Conservation (phyloP, 1,139 yeast species). For the Magnusiomyces magnusii region DNA sequence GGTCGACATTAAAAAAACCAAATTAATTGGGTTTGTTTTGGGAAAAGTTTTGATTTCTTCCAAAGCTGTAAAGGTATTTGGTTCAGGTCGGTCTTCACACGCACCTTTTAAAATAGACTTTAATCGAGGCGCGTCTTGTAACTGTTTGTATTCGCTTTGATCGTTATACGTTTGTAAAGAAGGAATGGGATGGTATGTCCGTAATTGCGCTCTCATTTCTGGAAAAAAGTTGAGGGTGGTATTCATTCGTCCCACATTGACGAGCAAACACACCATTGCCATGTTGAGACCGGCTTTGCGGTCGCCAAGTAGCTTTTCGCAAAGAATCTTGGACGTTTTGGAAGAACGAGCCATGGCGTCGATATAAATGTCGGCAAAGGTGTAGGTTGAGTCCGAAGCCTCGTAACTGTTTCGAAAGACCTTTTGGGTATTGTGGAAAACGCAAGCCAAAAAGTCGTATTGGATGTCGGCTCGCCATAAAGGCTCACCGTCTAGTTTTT, state of each 20-base stretch:
- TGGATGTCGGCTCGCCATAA: constrained; percentile 86
- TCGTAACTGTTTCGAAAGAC: constrained; percentile 62
- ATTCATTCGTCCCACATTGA: constrained; percentile 88
- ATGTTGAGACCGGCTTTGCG: constrained; percentile 54
- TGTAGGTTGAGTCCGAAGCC: constrained; percentile 30
- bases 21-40: constrained; percentile 55
- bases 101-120: constrained; percentile 82
- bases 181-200: constrained; percentile 93
- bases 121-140: constrained; percentile 92
- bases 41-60: constrained; percentile 37
- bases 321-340: constrained; percentile 74
- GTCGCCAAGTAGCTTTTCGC: constrained; percentile 65
- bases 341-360: constrained; percentile 76
- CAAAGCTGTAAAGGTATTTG: constrained; percentile 46
- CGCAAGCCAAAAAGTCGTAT: constrained; percentile 59
- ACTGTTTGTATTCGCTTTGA: constrained; percentile 52
- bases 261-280: constrained; percentile 76
- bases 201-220: constrained; percentile 89
- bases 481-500: constrained; percentile 89
- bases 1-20: constrained; percentile 67
- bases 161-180: constrained; percentile 65
- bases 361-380: constrained; percentile 82
- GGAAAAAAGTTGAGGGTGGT: constrained; percentile 93
- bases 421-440: constrained; percentile 55
- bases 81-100: constrained; percentile 51